Base-by-base conservation (phyloP, 2,329 filamentous ascomycete species). In the Stachybotrys elegans region DNA sequence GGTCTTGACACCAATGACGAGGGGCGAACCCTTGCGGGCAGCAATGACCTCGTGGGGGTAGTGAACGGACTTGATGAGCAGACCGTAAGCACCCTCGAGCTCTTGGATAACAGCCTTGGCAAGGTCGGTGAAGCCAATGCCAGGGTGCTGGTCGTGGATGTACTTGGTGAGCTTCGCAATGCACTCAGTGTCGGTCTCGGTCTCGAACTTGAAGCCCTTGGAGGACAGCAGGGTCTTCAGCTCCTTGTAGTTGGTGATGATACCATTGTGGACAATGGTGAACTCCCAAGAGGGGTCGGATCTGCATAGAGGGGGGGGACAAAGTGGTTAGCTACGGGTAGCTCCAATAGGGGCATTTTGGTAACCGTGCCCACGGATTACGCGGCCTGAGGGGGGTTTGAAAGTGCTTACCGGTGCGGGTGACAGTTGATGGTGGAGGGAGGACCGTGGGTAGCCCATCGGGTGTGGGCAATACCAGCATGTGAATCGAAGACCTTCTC, bases 201-300 rank as follows among this genome's bases (percentile, higher is more conserved):
- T 98, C 83, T 98, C 93, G 67, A 98, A 98, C 63, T 84, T 86
- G 83, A 95, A 95, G 65, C 93, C 93, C 81, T 97, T 98, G 77
- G 79, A 79, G 72, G 86, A 81, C 57, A 98, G 80, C 52, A 98
- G 83, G 51, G 86, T 88, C 83, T 92, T 95, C 60, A 98, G 76
- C 75, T 98, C 93, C 80, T 98, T 98, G 83, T 98, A 98, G 81
- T 98, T 98, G 76, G 93, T 98, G 72, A 98, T 98, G 79, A 98
- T 98, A 65, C 93, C 93, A 73, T 98, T 98, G 85, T 98, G 93
- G 49, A 97, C 93, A 59, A 98, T 84, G 54, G 88, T 80, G 70
- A 98, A 98, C 73, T 98, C 87, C 90, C 92, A 98, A 61, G 75
- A 88, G 58, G 86, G 82, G 69, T 98, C 93, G 54, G 92, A 97